These are phyloP conservation scores for Ophiostoma quercus DNA, from an alignment of 2,329 filamentous ascomycete species.

Conservation along the genomic window DNA sequence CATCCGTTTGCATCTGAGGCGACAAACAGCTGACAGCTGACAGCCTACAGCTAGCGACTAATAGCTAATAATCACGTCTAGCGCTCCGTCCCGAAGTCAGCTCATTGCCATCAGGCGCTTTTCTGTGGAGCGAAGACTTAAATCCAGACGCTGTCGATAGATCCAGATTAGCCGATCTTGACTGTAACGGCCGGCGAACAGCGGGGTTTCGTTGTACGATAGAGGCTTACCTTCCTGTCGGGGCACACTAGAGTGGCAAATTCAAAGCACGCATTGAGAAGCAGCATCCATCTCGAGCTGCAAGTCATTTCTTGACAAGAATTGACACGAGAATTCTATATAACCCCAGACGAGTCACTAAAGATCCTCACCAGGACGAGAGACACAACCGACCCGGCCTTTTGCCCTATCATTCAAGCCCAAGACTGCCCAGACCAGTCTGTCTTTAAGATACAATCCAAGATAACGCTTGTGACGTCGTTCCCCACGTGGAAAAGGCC, in stretches of 20 bases:
- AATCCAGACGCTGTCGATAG: neutral
- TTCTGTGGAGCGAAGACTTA: neutral
- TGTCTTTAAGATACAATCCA: neutral
- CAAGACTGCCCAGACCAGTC: neutral
- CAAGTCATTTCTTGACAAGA: neutral
- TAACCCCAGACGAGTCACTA: neutral
- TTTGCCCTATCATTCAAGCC: neutral
- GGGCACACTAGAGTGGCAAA: slow-evolving; percentile 2
- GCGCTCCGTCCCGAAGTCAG: neutral
- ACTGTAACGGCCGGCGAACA: slow-evolving; percentile 9
- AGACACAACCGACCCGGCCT: neutral
- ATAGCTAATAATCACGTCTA: neutral
- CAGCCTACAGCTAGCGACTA: too few relatives aligned
- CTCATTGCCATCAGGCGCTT: slow-evolving; percentile 1
- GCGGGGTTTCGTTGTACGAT: neutral
- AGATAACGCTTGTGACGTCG: slow-evolving; percentile 16
- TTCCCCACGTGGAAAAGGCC: slow-evolving; percentile 12
- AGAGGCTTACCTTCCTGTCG: neutral
- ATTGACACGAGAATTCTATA: too few relatives aligned
- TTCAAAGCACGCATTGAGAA: neutral
- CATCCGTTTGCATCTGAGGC: neutral
- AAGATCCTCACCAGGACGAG: neutral
- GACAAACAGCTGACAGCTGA: neutral
- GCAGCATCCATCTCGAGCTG: neutral
- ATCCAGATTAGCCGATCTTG: slow-evolving; percentile 12